phyloP scores from a whole-genome alignment of 257 asterid species.

The Verbascum thapsus region DNA sequence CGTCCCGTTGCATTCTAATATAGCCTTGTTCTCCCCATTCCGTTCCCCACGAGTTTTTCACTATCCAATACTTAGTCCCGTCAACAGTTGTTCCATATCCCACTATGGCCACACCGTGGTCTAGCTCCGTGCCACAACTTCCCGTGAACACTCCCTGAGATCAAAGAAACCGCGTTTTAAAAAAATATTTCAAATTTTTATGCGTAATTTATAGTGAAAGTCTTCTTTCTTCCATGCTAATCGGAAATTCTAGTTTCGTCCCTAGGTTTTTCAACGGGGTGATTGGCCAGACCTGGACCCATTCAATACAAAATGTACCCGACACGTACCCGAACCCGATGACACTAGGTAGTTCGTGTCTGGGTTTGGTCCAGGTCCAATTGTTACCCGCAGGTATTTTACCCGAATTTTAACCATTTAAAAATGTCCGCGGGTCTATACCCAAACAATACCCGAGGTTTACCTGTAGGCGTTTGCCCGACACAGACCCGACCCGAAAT shows the following conservation, averaged over 20 bases:
- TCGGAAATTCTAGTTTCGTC: neutral
- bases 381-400: too few species aligned
- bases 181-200: neutral
- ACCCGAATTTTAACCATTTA: too few species aligned
- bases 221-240: neutral
- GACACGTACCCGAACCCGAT: too few species aligned
- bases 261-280: too few species aligned
- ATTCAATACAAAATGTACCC: too few species aligned
- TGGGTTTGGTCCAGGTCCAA: too few species aligned
- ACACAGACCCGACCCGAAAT: too few species aligned
- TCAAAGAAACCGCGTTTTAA: neutral
- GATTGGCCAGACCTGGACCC: too few species aligned
- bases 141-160: slow-evolving; percentile 54
- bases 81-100: slow-evolving; percentile 53
- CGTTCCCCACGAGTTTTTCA: slow-evolving; percentile 61
- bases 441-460: too few species aligned
- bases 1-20: slow-evolving; percentile 45
- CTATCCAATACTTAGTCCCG: slow-evolving; percentile 59
- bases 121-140: slow-evolving; percentile 56
- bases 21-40: slow-evolving; percentile 63
- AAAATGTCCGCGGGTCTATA: too few species aligned
- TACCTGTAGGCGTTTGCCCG: too few species aligned
- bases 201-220: neutral
- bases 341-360: too few species aligned
- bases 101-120: slow-evolving; percentile 60